These are phyloP conservation scores for Metschnikowia borealis DNA, from an alignment of 805 yeast species.

Conservation along the genomic window DNA sequence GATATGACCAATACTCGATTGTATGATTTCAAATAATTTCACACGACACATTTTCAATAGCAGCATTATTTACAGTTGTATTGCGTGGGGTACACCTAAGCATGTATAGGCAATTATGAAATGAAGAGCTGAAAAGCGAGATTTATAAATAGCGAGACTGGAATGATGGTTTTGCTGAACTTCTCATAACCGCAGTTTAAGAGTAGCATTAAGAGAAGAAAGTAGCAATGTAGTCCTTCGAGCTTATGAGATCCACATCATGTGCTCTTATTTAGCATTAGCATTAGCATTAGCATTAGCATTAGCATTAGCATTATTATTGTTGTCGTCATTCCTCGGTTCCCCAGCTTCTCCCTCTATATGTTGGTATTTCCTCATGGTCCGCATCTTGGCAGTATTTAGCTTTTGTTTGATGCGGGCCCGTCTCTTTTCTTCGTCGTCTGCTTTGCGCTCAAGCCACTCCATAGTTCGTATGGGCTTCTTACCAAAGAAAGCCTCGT, in stretches of 20 bases:
- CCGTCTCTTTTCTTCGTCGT: slow-evolving; percentile 29
- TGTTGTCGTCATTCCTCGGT: background rate
- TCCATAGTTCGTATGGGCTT: slow-evolving; percentile 49
- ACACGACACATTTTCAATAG: no score
- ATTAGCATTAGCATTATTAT: background rate
- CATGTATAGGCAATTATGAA: no score
- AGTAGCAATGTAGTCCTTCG: background rate
- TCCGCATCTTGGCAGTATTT: slow-evolving; percentile 32
- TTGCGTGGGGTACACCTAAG: no score
- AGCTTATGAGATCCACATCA: background rate
- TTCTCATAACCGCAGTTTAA: background rate
- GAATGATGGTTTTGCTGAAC: background rate
- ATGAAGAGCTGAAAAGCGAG: no score
- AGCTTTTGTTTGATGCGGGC: slow-evolving; percentile 32
- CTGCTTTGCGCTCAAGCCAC: slow-evolving; percentile 42
- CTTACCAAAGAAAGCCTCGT: slow-evolving; percentile 47
- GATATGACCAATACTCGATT: no score
- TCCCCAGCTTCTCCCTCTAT: background rate
- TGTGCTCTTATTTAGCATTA: background rate
- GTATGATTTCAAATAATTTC: no score
- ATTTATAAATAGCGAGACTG: no score
- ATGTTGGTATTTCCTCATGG: background rate
- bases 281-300: background rate
- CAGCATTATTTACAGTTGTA: no score
- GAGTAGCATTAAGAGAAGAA: background rate